These are phyloP conservation scores for Yamagishiella unicocca DNA, from an alignment of 139 green algal species.

Conservation along the genomic window DNA sequence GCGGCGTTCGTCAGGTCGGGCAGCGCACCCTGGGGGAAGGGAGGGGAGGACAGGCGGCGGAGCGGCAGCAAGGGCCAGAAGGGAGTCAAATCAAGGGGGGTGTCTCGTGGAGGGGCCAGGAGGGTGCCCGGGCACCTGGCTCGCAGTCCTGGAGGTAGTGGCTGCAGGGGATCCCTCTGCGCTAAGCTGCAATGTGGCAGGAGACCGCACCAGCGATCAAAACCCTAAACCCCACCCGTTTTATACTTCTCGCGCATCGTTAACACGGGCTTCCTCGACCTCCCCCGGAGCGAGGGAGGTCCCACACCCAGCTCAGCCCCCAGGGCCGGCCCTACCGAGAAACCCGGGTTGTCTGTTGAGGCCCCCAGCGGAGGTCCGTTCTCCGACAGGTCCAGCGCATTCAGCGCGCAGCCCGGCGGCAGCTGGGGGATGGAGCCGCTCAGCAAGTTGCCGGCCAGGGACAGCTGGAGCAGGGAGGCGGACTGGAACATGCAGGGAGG, in stretches of 20 bases:
- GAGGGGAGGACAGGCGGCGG: not conserved
- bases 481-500: constrained; percentile 1
- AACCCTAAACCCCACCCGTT: not conserved
- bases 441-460: constrained; percentile 36
- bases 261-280: no score
- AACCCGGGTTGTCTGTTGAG: not conserved
- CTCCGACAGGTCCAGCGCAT: constrained; percentile 46
- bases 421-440: constrained; percentile 35
- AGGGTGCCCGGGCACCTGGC: no score
- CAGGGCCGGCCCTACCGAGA: no score
- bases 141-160: no score
- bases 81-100: no score
- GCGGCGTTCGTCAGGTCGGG: constrained; percentile 11
- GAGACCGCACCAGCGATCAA: no score
- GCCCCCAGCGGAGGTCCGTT: constrained; percentile 36
- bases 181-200: no score
- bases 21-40: not conserved
- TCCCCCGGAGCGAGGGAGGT: no score
- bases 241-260: not conserved
- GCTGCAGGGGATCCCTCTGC: not conserved
- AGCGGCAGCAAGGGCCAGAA: not conserved
- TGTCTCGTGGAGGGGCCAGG: no score
- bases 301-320: no score
- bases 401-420: constrained; percentile 13
- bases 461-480: constrained; percentile 24